These are phyloP conservation scores for Metrosideros polymorpha DNA, from an alignment of 441 rosid species.

Conservation along the genomic window DNA sequence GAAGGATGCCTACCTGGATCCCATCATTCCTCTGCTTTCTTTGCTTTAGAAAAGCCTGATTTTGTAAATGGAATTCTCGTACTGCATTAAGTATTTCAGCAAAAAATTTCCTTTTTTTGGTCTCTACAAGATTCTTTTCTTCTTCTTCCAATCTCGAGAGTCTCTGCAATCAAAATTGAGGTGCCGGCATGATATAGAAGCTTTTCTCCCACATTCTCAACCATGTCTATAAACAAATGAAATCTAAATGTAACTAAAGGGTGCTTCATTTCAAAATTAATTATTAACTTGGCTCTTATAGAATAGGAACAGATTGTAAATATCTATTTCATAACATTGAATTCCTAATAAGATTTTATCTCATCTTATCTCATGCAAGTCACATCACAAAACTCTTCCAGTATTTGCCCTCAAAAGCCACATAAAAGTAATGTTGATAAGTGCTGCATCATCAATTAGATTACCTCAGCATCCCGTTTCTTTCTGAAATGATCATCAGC, in stretches of 20 bases:
- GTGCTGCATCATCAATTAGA: background rate
- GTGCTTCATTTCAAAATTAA: background rate
- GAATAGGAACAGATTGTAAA: background rate
- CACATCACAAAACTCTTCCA: background rate
- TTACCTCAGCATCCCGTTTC: slow-evolving; percentile 96
- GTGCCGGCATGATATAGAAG: background rate
- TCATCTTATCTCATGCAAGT: background rate
- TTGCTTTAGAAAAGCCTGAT: slow-evolving; percentile 78
- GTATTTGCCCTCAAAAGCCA: background rate
- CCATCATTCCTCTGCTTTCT: slow-evolving; percentile 96
- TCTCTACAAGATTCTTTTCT: slow-evolving; percentile 71
- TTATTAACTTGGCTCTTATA: background rate
- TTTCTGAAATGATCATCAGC: slow-evolving; percentile 86
- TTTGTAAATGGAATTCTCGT: slow-evolving; percentile 83
- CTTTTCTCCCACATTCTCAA: background rate
- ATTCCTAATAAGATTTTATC: background rate
- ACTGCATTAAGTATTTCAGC: slow-evolving; percentile 84
- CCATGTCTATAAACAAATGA: background rate
- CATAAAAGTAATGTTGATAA: background rate
- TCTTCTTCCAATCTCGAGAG: slow-evolving; percentile 82
- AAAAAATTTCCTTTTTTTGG: slow-evolving; percentile 81
- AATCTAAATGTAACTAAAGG: background rate
- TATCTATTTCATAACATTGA: background rate
- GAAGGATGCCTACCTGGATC: slow-evolving; percentile 50
- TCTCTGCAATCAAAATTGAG: slow-evolving; percentile 45